Conservation (phyloP, 2,329 filamentous ascomycete species). For the Exophiala calicioides region DNA sequence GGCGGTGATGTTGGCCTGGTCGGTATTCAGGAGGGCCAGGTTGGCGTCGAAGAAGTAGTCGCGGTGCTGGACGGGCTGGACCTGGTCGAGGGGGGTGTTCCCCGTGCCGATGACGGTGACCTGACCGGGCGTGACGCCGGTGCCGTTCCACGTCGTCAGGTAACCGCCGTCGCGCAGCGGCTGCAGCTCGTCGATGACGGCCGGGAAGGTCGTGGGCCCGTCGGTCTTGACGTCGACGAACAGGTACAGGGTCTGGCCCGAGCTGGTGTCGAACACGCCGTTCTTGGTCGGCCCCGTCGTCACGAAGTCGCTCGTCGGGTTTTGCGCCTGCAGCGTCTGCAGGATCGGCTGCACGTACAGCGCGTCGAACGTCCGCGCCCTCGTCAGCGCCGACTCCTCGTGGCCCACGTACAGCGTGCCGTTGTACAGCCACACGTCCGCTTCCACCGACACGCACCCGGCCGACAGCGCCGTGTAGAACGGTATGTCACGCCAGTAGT, state of each 20-base stretch:
- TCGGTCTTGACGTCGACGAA: conserved; percentile 66
- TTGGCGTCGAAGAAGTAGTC: conserved; percentile 65
- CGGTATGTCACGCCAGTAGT: conserved; percentile 45
- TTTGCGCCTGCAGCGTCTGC: conserved; percentile 57
- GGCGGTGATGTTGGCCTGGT: conserved; percentile 48
- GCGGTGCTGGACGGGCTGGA: conserved; percentile 46
- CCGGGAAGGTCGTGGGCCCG: conserved; percentile 57
- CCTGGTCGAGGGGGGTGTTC: conserved; percentile 53
- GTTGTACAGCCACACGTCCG: conserved; percentile 48
- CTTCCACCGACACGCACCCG: conserved; percentile 49
- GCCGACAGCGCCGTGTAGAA: conserved; percentile 42
- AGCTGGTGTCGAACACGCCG: conserved; percentile 61
- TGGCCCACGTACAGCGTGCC: conserved; percentile 47
- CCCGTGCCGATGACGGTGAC: conserved; percentile 66
- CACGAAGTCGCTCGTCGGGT: conserved; percentile 55
- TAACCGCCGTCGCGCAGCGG: conserved; percentile 57
- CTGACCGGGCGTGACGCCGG: conserved; percentile 49
- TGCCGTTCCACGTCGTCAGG: conserved; percentile 55
- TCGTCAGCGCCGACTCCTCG: conserved; percentile 38
- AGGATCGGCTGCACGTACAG: conserved; percentile 55
- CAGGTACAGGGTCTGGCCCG: conserved; percentile 62
- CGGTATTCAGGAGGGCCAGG: conserved; percentile 50
- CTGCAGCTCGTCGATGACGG: conserved; percentile 57
- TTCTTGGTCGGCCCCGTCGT: conserved; percentile 55
- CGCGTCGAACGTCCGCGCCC: conserved; percentile 43